phyloP scores from a whole-genome alignment of 495 filamentous ascomycete genomes.

The Neurospora sublineolata region DNA sequence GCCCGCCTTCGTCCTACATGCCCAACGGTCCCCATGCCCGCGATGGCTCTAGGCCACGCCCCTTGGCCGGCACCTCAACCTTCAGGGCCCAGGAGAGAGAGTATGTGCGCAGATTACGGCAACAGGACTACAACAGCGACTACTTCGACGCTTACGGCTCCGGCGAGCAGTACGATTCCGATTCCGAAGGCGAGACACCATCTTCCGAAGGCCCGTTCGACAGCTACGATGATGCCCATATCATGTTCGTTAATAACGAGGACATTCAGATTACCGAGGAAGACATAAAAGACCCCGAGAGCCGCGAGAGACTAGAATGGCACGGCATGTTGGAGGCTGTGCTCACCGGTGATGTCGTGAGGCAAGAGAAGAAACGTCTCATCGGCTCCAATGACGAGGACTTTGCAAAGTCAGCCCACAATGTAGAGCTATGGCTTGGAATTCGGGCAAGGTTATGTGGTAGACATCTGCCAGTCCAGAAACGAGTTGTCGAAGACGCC shows the following conservation, averaged over 20 bases:
- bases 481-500: conserved; percentile 71
- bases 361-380: conserved; percentile 91
- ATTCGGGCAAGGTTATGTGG: conserved; percentile 74
- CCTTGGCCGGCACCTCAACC: conserved; percentile 53
- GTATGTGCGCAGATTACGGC: conserved; percentile 37
- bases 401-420: conserved; percentile 57
- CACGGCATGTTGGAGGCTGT: conserved; percentile 95
- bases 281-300: conserved; percentile 77
- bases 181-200: conserved; percentile 75
- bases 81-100: conserved; percentile 39
- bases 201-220: conserved; percentile 74
- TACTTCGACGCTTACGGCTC: conserved; percentile 67
- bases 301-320: conserved; percentile 90
- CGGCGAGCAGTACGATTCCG: conserved; percentile 62
- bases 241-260: conserved; percentile 74
- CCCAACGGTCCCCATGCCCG: conserved; percentile 58
- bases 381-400: conserved; percentile 70
- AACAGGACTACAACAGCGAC: conserved; percentile 52
- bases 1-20: conserved; percentile 20
- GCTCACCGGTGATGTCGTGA: conserved; percentile 90
- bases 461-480: conserved; percentile 68
- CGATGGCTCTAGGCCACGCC: conserved; percentile 73
- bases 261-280: conserved; percentile 80
- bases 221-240: conserved; percentile 80
- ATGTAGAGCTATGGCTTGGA: conserved; percentile 82